Evolutionary conservation across 305 asterid species (phyloP).

Genomic region (Euphrasia arctica): DNA sequence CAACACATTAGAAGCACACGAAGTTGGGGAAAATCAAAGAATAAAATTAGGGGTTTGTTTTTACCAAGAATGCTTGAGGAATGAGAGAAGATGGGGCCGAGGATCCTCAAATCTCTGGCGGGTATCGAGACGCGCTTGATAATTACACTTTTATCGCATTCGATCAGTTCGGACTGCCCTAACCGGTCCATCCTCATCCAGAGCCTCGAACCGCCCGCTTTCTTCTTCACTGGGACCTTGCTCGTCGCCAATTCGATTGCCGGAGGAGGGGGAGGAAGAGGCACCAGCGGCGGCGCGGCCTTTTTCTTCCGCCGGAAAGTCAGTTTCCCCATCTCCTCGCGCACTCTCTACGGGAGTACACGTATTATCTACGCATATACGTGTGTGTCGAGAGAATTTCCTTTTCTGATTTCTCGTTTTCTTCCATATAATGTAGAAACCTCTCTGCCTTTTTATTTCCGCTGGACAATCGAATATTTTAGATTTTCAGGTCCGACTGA

Average conservation of each 20-base stretch:
- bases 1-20: not conserved
- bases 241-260: slow-evolving; percentile 35
- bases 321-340: slow-evolving; percentile 59
- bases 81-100: slow-evolving; percentile 89
- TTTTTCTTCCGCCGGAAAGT: slow-evolving; percentile 68
- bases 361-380: slow-evolving; percentile 4
- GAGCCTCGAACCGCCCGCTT: slow-evolving; percentile 69
- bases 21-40: not conserved
- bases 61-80: slow-evolving; percentile 93
- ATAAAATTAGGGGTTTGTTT: not conserved
- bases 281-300: slow-evolving; percentile 33
- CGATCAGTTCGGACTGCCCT: slow-evolving; percentile 90
- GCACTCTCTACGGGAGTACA: slow-evolving; percentile 16
- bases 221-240: slow-evolving; percentile 53
- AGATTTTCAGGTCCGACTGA: too few relatives aligned
- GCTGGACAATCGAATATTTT: too few relatives aligned
- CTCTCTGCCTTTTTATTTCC: not conserved
- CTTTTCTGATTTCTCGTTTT: slow-evolving; percentile 32
- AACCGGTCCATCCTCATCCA: slow-evolving; percentile 93
- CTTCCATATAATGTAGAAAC: slow-evolving; percentile 32
- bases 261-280: slow-evolving; percentile 46
- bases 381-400: slow-evolving; percentile 14
- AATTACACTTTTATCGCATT: slow-evolving; percentile 77
- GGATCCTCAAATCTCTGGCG: slow-evolving; percentile 86
- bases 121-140: slow-evolving; percentile 81